phyloP scores from a whole-genome alignment of 1,284 basidiomycete genomes.

The Sporisorium sorghi region DNA sequence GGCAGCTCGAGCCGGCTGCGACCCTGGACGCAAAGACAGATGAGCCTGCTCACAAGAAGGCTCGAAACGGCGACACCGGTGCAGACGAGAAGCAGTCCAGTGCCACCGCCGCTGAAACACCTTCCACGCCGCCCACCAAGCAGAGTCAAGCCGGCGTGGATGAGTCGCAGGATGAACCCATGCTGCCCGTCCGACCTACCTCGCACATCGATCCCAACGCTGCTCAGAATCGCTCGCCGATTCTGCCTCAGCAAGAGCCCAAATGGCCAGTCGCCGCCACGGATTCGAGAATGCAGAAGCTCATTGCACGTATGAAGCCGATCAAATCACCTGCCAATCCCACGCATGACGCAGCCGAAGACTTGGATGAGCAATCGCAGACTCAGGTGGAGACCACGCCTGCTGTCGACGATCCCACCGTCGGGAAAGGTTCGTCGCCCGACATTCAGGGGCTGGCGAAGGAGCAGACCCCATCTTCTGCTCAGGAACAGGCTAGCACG shows the following conservation, averaged over 20 bases:
- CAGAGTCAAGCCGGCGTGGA: conserved; percentile 3
- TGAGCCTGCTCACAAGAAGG: conserved; percentile 20
- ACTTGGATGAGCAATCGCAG: conserved; percentile 17
- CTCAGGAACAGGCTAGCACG: not conserved
- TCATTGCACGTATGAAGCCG: not conserved
- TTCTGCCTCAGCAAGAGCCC: not conserved
- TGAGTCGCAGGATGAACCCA: conserved; percentile 31
- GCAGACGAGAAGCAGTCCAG: not conserved
- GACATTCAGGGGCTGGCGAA: not conserved
- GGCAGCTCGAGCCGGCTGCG: conserved; percentile 6
- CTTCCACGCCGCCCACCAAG: not conserved
- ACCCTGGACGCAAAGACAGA: not conserved
- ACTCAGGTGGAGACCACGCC: conserved; percentile 21
- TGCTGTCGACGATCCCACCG: not conserved
- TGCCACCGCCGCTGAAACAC: not conserved
- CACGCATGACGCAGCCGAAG: not conserved
- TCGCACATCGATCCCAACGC: not conserved
- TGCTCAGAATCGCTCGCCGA: not conserved
- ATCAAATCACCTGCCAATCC: not conserved
- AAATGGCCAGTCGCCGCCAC: not conserved
- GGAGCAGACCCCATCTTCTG: not conserved
- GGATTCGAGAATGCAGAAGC: not conserved
- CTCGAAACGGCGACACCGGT: conserved; percentile 6
- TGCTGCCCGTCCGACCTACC: conserved; percentile 16
- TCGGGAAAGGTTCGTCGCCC: not conserved